Evolutionary conservation across 1,139 yeast genomes (phyloP).

Genomic region (Sugiyamaella grinbergsii): DNA sequence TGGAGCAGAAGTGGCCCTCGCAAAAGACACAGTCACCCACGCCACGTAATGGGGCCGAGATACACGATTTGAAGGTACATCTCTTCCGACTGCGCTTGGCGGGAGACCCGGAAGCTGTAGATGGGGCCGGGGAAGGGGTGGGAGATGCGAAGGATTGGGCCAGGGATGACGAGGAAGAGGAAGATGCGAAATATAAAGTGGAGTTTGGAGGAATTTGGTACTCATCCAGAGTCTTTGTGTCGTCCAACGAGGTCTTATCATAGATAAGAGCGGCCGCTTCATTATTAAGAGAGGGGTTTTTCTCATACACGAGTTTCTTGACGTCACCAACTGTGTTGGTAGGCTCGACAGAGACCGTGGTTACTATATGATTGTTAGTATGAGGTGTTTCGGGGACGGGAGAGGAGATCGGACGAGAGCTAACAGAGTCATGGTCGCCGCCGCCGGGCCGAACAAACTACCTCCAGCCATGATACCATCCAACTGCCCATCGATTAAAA

Average conservation of each 20-base stretch:
- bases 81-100: constrained; percentile 56
- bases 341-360: constrained; percentile 34
- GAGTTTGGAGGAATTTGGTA: constrained; percentile 81
- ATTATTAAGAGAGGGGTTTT: constrained; percentile 25
- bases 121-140: constrained; percentile 9
- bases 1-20: constrained; percentile 83
- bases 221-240: constrained; percentile 76
- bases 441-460: no score
- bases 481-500: no score
- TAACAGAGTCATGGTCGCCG: neutral
- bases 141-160: constrained; percentile 20
- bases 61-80: constrained; percentile 65
- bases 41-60: constrained; percentile 70
- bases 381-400: no score
- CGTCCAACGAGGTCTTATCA: constrained; percentile 72
- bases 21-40: constrained; percentile 89
- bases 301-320: constrained; percentile 36
- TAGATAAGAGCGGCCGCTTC: constrained; percentile 14
- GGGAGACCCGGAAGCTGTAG: constrained; percentile 23
- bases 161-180: constrained; percentile 6
- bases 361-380: constrained; percentile 8
- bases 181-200: constrained; percentile 59
- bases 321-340: constrained; percentile 39
- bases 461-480: no score
- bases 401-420: constrained; percentile 1